Evolutionary conservation across 139 green algal species (phyloP), one percentile per base, ranked within the genome.

Genomic region (Chlamydomonas incerta): DNA sequence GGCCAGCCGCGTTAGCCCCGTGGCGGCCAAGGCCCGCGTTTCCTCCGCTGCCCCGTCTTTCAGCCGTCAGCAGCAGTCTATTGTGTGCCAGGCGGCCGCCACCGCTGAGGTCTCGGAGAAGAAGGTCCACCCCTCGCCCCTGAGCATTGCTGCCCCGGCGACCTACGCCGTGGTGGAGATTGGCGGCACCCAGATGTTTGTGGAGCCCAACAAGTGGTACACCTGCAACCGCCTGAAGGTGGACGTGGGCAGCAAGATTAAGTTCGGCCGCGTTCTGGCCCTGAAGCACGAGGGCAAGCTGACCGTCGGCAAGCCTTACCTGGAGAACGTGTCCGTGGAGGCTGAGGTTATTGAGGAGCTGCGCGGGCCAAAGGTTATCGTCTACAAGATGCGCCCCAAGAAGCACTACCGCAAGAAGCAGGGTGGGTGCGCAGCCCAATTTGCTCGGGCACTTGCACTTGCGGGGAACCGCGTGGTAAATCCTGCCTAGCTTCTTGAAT

Each of bases 321-420:
- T 99, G 76, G 93, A 96, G 72, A 85, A 88, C n/a, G 94, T 95
- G 0, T 90, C 68, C 4, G 95, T 99, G 31, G 93, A 99, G 90
- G 97, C 96, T 17, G 92, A 97, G 87, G 87, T 99, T 29, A 77
- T 99, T 69, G 95, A 98, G 87, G 95, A 99, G 86, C 80, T 97
- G 35, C 94, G 96, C 72, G 97, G 94, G 1, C 93, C 94, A 72
- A 99, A 99, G 91, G 79, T 97, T 14, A 94, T 96, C 72, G 91
- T 99, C 21, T 98, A 96, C 93, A 99, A 99, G 91, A 96, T 97
- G 91, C 95, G 93, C 83, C 93, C 94, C 21, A 99, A 99, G 94
- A 99, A 99, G 92, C 97, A 99, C 91, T 98, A 96, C 92, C 81
- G 93, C 67, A 10, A 60, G 33, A 88, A 90, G 87, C 74, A 82